Conservation (phyloP, 1,284 basidiomycete genomes). For the Cryptococcus depauperatus region DNA sequence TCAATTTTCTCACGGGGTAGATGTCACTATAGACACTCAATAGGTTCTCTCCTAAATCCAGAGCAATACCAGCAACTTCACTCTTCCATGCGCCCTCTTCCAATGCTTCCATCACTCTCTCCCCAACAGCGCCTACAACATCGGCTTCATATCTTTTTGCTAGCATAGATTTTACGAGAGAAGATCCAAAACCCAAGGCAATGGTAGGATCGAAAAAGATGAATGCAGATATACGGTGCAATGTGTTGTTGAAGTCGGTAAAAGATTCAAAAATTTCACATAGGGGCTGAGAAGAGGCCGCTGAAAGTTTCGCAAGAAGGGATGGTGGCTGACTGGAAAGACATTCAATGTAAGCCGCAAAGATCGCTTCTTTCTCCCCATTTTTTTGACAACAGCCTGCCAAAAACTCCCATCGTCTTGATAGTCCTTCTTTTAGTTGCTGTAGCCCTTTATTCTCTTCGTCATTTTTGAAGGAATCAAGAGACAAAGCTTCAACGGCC, state of each 20-base stretch:
- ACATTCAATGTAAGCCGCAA: conserved; percentile 15
- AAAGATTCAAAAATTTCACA: conserved; percentile 5
- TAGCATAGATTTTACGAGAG: conserved; percentile 3
- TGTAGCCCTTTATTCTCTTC: background rate
- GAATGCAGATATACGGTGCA: conserved; percentile 12
- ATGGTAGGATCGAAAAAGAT: conserved; percentile 5
- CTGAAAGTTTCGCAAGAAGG: conserved; percentile 1
- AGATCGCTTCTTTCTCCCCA: conserved; percentile 48
- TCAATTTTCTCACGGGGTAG: conserved; percentile 28
- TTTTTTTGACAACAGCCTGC: conserved; percentile 65
- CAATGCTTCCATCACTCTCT: conserved; percentile 20
- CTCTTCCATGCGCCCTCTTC: conserved; percentile 19
- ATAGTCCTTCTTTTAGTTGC: conserved; percentile 10
- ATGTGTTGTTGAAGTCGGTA: conserved; percentile 9
- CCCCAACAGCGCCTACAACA: conserved; percentile 18
- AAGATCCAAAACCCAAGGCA: background rate
- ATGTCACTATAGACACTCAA: conserved; percentile 24
- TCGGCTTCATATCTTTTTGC: background rate
- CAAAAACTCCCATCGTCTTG: conserved; percentile 65
- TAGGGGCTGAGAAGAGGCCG: conserved; percentile 4
- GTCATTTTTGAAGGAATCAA: background rate
- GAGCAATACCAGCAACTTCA: conserved; percentile 19
- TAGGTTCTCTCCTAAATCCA: conserved; percentile 21
- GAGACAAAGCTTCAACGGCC: conserved; percentile 8
- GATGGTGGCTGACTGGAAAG: conserved; percentile 9